Base-by-base conservation (phyloP, 2,329 filamentous ascomycete genomes). In the Verticillium zaregamsianum region DNA sequence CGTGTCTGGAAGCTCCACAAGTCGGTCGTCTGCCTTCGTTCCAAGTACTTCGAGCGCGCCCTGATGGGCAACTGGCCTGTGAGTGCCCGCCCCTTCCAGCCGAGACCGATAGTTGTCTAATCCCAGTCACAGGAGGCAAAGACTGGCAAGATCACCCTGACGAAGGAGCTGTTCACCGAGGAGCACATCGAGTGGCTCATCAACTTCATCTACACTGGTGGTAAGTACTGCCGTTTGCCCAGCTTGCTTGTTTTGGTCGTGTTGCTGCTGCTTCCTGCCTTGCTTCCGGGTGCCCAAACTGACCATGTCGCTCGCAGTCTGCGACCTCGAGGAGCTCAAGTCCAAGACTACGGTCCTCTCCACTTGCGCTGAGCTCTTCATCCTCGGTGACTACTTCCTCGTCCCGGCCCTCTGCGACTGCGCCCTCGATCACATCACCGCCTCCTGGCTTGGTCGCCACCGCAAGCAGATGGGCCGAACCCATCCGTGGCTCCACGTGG, bases 181-280 rank as follows among this genome's bases (percentile, higher is more conserved):
- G 31, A 59, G 31, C 57, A 62, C n/a, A 49, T 62, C 8, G 60
- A 49, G 2, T 56, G 28, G 52, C 23, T 62, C 2, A 52, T 62
- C 25, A 56, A 55, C 2, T 62, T 40, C n/a, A 40, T 62, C 57
- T 62, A 62, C 28, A 55, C 28, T 2, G 52, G 60, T 9, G 25
- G 60, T 56, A 37, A 56, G 60, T 49, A 17, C n/a, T 23, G 12
- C 14, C 14, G 28, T 2, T 20, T 3, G 14, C 33, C 33, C 33
- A 35, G 33, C 33, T 14, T 35, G 9, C 33, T 14, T 14, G 1
- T 35, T 6, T 28, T 28, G 5, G 28, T 28, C 5, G 4, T 5
- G 28, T 28, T 28, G 14, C 9, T 35, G 11, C 33, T 35, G 9
- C 14, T 35, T 35, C 33, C 33, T 35, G 2, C 12, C 33, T 12